Evolutionary conservation across 2,329 filamentous ascomycete species (phyloP).

Genomic region (Monilinia fructigena): DNA sequence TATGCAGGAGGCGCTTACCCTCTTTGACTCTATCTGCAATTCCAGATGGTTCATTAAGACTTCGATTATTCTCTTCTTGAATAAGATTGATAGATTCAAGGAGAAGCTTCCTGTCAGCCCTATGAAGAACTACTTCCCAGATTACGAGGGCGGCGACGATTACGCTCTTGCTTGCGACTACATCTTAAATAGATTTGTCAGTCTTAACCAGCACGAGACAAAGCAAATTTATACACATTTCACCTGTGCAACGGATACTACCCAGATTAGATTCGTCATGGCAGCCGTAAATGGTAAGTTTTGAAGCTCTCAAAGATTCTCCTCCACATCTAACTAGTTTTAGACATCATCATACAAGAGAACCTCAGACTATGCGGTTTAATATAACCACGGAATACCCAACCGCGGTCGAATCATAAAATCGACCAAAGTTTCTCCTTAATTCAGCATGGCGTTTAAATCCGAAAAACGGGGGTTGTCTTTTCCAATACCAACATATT

Average conservation of each 20-base stretch:
- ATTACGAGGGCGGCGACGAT: constrained; percentile 93
- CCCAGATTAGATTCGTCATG: constrained; percentile 99
- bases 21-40: constrained; percentile 86
- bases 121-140: constrained; percentile 87
- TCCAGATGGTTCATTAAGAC: constrained; percentile 90
- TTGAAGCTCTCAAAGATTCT: neutral
- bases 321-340: constrained; percentile 44
- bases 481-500: constrained; percentile 38
- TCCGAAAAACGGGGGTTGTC: constrained; percentile 37
- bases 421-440: constrained; percentile 28
- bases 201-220: constrained; percentile 96
- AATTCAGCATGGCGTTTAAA: constrained; percentile 38
- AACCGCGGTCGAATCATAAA: neutral
- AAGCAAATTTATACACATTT: constrained; percentile 99
- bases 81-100: constrained; percentile 89
- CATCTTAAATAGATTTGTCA: constrained; percentile 97
- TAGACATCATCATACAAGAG: constrained; percentile 99
- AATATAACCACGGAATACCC: constrained; percentile 59
- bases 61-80: constrained; percentile 83
- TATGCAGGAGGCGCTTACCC: constrained; percentile 85
- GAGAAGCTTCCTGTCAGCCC: constrained; percentile 78
- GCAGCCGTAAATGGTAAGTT: constrained; percentile 91
- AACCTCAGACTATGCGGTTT: constrained; percentile 95
- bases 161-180: constrained; percentile 97
- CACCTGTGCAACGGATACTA: constrained; percentile 97